A percentile compares a stretch with the other conserved stretches of the same genome.
Conservation (phyloP, 257 asterid species). For the Solanum chmielewskii region DNA sequence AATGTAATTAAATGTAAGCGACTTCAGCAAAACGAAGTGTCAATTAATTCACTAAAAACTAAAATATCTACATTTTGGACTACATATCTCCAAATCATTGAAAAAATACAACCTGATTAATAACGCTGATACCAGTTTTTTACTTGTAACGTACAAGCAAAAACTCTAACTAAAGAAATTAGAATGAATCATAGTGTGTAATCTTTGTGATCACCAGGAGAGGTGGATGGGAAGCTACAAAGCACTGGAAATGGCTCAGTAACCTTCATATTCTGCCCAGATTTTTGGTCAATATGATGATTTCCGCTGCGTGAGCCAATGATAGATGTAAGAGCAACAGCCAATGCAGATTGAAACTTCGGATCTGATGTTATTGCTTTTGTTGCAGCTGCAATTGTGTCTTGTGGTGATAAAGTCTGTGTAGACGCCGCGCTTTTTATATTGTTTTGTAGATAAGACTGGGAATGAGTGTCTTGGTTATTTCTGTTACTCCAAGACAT, state of each 20-base stretch:
- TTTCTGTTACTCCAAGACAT: slow-evolving; percentile 53
- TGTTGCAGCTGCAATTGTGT: slow-evolving; percentile 81
- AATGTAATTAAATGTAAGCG: neutral
- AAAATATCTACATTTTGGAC: neutral
- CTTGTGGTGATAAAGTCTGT: slow-evolving; percentile 40
- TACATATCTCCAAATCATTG: neutral
- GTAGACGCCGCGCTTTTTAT: neutral
- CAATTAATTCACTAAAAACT: neutral
- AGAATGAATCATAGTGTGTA: neutral
- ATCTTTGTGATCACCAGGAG: slow-evolving; percentile 14
- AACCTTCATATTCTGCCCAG: slow-evolving; percentile 9
- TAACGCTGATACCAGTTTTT: neutral
- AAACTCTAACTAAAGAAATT: neutral
- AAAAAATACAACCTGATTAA: neutral
- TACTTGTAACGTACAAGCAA: neutral
- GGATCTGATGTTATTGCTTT: slow-evolving; percentile 86
- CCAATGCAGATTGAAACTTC: slow-evolving; percentile 73
- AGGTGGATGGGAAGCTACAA: slow-evolving; percentile 31
- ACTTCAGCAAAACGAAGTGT: neutral
- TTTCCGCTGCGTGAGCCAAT: slow-evolving; percentile 23
- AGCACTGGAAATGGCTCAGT: slow-evolving; percentile 31
- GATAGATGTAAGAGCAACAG: slow-evolving; percentile 77
- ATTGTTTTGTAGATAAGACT: slow-evolving; percentile 36
- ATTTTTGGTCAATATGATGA: slow-evolving; percentile 12
- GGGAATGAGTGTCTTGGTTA: slow-evolving; percentile 43